phyloP scores from a whole-genome alignment of 768 basidiomycete species.

The Pleurotus sapidus region DNA sequence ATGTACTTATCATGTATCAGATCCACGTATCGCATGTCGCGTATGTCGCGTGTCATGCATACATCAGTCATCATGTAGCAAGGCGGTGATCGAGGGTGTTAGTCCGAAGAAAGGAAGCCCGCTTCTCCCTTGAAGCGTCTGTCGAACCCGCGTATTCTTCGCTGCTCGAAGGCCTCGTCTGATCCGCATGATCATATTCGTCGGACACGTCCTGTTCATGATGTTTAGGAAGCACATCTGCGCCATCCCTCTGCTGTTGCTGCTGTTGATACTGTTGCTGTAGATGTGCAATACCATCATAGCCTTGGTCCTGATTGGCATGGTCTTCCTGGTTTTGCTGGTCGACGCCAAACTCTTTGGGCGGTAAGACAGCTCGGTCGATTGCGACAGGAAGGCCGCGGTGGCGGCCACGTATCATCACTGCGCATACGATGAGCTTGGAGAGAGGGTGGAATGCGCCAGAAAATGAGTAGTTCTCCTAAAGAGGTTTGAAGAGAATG shows the following conservation, averaged over 20 bases:
- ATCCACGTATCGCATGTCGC: too few species aligned
- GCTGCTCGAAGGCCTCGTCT: background rate
- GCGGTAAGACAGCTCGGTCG: constrained; percentile 83
- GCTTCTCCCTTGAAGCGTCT: background rate
- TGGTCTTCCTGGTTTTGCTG: constrained; percentile 12
- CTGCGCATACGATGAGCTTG: constrained; percentile 80
- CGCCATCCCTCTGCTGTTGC: constrained; percentile 33
- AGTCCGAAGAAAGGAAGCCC: background rate
- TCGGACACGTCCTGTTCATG: background rate
- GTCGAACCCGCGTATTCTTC: background rate
- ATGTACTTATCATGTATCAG: too few species aligned
- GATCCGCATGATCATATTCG: background rate
- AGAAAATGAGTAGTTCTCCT: constrained; percentile 82
- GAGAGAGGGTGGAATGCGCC: constrained; percentile 79
- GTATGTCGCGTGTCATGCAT: too few species aligned
- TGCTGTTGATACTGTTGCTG: too few species aligned
- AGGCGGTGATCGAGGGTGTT: background rate
- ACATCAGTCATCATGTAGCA: too few species aligned
- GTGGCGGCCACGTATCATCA: constrained; percentile 95
- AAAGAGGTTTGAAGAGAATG: constrained; percentile 6
- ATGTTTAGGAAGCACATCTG: background rate
- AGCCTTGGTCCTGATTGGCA: constrained; percentile 11
- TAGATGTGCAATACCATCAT: constrained; percentile 46
- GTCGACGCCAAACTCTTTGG: constrained; percentile 48
- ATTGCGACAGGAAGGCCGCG: constrained; percentile 87